These are phyloP conservation scores for Diaporthe sp. DNA, from an alignment of 2,329 filamentous ascomycete genomes.

Conservation along the genomic window DNA sequence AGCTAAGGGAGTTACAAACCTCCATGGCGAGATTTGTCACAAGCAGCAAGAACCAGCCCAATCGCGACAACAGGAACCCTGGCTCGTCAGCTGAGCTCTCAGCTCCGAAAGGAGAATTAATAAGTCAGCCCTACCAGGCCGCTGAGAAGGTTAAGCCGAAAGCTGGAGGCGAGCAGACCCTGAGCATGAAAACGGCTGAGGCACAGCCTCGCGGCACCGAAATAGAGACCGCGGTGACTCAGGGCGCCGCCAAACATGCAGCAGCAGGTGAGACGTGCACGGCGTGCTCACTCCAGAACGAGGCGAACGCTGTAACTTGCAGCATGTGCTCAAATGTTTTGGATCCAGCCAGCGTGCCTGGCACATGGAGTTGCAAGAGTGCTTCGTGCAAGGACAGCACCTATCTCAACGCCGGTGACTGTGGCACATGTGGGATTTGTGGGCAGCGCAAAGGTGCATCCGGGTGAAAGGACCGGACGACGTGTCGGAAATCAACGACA, in stretches of 20 bases:
- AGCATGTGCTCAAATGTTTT: constrained; percentile 80
- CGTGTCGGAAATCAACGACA: constrained; percentile 34
- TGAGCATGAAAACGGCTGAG: constrained; percentile 8
- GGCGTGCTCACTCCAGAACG: constrained; percentile 79
- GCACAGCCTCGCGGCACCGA: constrained; percentile 18
- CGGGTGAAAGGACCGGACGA: constrained; percentile 18
- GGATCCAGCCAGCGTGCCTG: constrained; percentile 63
- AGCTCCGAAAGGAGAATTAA: background rate
- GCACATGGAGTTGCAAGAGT: constrained; percentile 76
- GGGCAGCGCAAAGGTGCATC: constrained; percentile 57
- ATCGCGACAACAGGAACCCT: background rate
- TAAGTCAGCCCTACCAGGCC: constrained; percentile 8
- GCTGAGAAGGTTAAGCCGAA: constrained; percentile 31
- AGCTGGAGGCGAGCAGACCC: constrained; percentile 11
- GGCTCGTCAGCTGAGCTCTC: background rate
- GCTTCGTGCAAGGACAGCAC: constrained; percentile 65
- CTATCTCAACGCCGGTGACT: constrained; percentile 80
- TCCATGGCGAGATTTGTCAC: constrained; percentile 44
- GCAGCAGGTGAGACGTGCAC: constrained; percentile 58
- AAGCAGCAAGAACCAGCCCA: constrained; percentile 24
- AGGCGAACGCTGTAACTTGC: constrained; percentile 70
- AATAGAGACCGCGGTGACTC: constrained; percentile 23
- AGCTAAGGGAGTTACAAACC: constrained; percentile 77
- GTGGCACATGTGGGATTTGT: constrained; percentile 79
- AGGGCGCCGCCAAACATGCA: constrained; percentile 4